Conservation (phyloP, 208 protist genomes). For the Acanthamoeba rhysodes region DNA sequence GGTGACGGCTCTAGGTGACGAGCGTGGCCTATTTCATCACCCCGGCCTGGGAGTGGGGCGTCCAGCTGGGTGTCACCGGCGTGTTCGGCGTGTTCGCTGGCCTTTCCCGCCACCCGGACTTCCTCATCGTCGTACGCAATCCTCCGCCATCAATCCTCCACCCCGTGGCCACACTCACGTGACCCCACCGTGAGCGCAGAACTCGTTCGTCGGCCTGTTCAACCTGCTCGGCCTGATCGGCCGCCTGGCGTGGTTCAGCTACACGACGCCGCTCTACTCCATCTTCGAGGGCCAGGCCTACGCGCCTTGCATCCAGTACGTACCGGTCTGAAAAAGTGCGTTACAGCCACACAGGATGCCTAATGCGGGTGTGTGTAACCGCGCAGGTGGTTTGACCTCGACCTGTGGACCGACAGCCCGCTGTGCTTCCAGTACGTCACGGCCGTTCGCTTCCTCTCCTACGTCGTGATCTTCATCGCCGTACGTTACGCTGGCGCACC, state of each 20-base stretch:
- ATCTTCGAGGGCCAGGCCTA: background rate
- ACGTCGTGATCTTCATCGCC: constrained; percentile 23
- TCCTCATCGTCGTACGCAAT: background rate
- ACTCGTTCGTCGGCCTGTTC: constrained; percentile 17
- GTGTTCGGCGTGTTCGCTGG: background rate
- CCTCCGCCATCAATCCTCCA: background rate
- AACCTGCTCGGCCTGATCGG: constrained; percentile 1
- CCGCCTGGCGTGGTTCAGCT: background rate
- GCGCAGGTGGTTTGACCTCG: background rate
- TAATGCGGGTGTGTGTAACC: background rate
- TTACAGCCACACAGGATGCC: background rate
- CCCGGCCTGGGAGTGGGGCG: background rate
- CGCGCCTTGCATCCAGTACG: background rate
- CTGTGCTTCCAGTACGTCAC: constrained; percentile 1
- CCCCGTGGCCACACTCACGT: background rate
- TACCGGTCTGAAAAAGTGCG: background rate
- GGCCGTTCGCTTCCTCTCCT: constrained; percentile 10
- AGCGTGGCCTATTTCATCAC: constrained; percentile 24
- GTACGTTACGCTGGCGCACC: background rate
- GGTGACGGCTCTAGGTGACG: background rate
- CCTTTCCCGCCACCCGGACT: background rate
- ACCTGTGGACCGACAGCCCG: background rate
- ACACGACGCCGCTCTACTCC: background rate
- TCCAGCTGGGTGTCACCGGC: constrained; percentile 12
- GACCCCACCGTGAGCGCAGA: background rate